Evolutionary conservation across 495 filamentous ascomycete species (phyloP).

Genomic region (Aspergillus cavernicola): DNA sequence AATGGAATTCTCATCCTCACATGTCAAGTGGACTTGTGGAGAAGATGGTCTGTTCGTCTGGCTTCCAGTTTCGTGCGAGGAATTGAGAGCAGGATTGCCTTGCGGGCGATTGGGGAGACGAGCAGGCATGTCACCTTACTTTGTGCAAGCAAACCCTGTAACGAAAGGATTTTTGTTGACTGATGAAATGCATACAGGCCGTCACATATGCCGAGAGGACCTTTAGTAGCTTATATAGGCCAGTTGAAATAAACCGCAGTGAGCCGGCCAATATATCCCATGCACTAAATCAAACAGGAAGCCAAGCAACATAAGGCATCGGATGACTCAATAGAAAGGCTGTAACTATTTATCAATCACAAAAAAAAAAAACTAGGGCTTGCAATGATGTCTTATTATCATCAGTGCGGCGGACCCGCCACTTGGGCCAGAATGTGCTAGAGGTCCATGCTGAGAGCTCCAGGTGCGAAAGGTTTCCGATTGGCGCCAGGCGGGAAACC

Average conservation of each 20-base stretch:
- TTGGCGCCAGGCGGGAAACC: not conserved
- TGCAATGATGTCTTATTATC: slow-evolving; percentile 5
- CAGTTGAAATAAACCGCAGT: not conserved
- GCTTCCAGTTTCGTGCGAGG: slow-evolving; percentile 17
- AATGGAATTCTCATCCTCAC: slow-evolving; percentile 34
- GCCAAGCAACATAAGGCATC: slow-evolving; percentile 23
- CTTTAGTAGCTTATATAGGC: slow-evolving; percentile 14
- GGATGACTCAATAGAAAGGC: not conserved
- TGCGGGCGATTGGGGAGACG: slow-evolving; percentile 28
- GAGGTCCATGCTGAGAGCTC: not conserved
- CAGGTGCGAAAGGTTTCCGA: not conserved
- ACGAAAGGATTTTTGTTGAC: too few species aligned
- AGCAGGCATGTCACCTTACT: slow-evolving; percentile 27
- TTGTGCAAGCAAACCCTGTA: slow-evolving; percentile 1
- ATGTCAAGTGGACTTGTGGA: slow-evolving; percentile 28
- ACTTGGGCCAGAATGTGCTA: slow-evolving; percentile 4
- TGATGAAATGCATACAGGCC: not conserved
- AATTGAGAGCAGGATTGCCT: slow-evolving; percentile 19
- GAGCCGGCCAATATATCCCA: slow-evolving; percentile 3
- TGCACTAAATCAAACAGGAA: slow-evolving; percentile 22
- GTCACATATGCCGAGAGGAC: not conserved
- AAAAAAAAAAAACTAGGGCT: not conserved
- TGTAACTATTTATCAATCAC: slow-evolving; percentile 1
- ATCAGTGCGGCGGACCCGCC: slow-evolving; percentile 10
- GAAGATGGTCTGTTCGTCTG: slow-evolving; percentile 18